Base-by-base conservation (phyloP, 495 filamentous ascomycete genomes). In the Penicillium turbatum region DNA sequence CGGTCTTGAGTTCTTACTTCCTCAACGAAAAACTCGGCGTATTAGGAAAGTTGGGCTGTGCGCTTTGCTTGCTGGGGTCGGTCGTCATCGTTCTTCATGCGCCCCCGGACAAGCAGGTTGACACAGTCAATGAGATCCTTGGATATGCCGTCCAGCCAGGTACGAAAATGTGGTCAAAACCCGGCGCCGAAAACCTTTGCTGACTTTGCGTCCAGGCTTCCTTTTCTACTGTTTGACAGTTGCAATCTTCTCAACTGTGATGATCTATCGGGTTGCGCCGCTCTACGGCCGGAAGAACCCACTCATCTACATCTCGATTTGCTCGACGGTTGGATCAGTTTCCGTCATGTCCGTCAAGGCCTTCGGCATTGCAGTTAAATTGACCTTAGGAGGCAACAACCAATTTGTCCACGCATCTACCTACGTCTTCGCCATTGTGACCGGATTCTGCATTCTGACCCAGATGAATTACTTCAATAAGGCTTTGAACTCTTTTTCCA, bases 391-490 rank as follows among this genome's bases (percentile, higher is more conserved):
- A 15, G 92, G 92, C 27, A 84, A 93, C 63, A 98, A 98, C 73
- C 93, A 98, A 68, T 95, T 98, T 64, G 83, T 80, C 3, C 87
- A 95, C 61, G 86, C 93, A 0, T 95, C 89, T 41, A 98, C 93
- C 42, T 98, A 97, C 64, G 92, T 97, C 41, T 98, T 98, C 65
- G 84, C 88, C 63, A 97, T 98, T 61, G 85, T 97, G 35, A 91
- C 89, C 0, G 80, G 75, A 3, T 89, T 96, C 55, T 97, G 93
- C 74, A 97, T 97, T 67, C 70, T 97, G 45, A 96, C 90, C 16
- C 93, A 98, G 74, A 96, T 98, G 95, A 97, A 97, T 72, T 98
- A 97, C 71, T 95, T 98, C 71, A 98, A 98, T 78, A 98, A 98
- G 71, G 93, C 93, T 27, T 77, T 98, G 58, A 95, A 89, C 71